Base-by-base conservation (phyloP, 2,329 filamentous ascomycete species). In the Penicillium janthinellum region DNA sequence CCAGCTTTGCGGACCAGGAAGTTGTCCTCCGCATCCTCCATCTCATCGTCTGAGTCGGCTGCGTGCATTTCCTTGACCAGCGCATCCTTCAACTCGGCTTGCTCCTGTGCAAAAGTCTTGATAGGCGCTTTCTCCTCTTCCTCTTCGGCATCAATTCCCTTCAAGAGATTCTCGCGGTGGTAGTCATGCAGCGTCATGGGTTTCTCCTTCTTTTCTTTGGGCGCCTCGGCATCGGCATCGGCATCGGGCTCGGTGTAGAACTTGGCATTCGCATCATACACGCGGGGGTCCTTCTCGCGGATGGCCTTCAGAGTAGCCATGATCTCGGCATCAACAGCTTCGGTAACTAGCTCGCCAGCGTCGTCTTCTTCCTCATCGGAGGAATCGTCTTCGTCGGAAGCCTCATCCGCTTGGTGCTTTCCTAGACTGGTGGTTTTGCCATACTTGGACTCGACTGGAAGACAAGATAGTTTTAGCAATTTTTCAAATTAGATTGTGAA, bases 131-230 rank as follows among this genome's bases (percentile, higher is more conserved):
- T 63, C 12, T 70, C 77, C 42, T 84, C 80, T 5, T 83, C 80
- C 15, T 78, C 76, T 7, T 85, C 82, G 14, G 88, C 84, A 17
- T 86, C 81, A 15, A 88, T 85, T 38, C 91, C 92, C 41, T 86
- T 86, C 59, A 98, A 75, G n/a, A 96, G 82, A 70, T 94, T 96
- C 75, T 95, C 87, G 63, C 93, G 88, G 72, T 99, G 95, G 76
- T 97, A 99, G 76, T 99, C 92, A 67, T 86, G 86, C 56, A 99
- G 81, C 61, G 86, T 91, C 79, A 99, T 87, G 1, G 93, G 88
- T 79, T 96, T 96, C 63, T 95, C 88, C 73, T 89, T 88, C 75
- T 89, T 88, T 44, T 81, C 77, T 61, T 75, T 44, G 59, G 68
- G 62, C 6, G 65, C 65, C 5, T 70, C 64, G 14, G 68, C 64